A percentile compares a stretch with the other conserved stretches of the same genome.
These are phyloP conservation scores for Fusarium penzigii DNA, from an alignment of 2,329 filamentous ascomycete species.

Conservation along the genomic window DNA sequence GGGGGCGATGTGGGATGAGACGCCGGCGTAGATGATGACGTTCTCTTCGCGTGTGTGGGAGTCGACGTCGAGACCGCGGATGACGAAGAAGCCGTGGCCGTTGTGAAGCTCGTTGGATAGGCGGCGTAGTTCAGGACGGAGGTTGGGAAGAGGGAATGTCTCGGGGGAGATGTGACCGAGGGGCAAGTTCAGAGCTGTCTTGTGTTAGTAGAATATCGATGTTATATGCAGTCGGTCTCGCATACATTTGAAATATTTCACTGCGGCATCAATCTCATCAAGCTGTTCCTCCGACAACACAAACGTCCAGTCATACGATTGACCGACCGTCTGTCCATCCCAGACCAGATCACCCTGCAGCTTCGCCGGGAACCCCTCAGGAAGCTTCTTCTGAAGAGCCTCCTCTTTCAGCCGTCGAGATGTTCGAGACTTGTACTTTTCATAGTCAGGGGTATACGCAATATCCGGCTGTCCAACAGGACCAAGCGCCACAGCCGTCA, in stretches of 20 bases:
- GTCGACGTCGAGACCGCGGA: conserved; percentile 58
- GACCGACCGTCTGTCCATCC: conserved; percentile 11
- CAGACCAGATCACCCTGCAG: conserved; percentile 13
- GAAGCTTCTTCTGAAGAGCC: background rate
- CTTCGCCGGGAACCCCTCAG: conserved; percentile 9
- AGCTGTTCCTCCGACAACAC: conserved; percentile 5
- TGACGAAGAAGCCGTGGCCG: conserved; percentile 61
- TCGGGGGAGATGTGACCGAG: conserved; percentile 41
- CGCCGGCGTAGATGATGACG: conserved; percentile 59
- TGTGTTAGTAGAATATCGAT: background rate
- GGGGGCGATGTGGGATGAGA: conserved; percentile 59
- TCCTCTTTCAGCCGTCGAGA: background rate
- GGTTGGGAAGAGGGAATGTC: conserved; percentile 56
- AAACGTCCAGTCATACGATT: conserved; percentile 14
- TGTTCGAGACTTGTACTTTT: conserved; percentile 5
- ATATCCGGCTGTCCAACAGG: conserved; percentile 15
- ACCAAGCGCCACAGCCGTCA: background rate
- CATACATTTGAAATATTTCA: conserved; percentile 13
- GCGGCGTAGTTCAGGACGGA: conserved; percentile 50
- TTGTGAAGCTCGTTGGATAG: conserved; percentile 57
- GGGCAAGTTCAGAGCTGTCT: conserved; percentile 1
- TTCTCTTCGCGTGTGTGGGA: conserved; percentile 57
- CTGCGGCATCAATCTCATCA: conserved; percentile 5
- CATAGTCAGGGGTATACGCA: conserved; percentile 12
- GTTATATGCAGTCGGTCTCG: fast-evolving